Conservation (phyloP, 768 basidiomycete genomes). For the Naganishia randhawae region DNA sequence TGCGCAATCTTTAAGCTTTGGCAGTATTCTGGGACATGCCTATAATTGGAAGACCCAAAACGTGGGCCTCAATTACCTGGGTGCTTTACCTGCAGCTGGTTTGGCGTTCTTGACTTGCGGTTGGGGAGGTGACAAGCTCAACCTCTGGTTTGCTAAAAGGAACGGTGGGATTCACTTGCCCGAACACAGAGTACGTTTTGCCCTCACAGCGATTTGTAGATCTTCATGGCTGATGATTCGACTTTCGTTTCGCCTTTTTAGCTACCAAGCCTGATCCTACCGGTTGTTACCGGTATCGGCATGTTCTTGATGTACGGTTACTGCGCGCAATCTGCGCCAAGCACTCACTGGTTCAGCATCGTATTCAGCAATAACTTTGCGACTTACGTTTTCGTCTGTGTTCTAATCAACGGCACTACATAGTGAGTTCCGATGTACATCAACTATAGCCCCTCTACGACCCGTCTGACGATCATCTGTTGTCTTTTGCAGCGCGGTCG, state of each 20-base stretch:
- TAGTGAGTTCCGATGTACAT: constrained; percentile 16
- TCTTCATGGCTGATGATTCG: neutral
- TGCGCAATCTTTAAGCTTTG: constrained; percentile 17
- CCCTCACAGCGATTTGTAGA: neutral
- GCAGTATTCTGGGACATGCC: neutral
- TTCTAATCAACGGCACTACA: constrained; percentile 13
- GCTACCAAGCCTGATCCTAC: constrained; percentile 16
- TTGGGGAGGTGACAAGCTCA: constrained; percentile 27
- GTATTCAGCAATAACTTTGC: constrained; percentile 22
- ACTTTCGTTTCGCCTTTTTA: neutral
- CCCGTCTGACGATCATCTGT: neutral
- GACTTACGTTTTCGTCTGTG: constrained; percentile 19
- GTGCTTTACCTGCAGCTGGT: constrained; percentile 10
- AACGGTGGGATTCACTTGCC: constrained; percentile 23
- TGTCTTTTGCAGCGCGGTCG: constrained; percentile 6
- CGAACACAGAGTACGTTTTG: constrained; percentile 18
- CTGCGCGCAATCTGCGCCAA: constrained; percentile 8
- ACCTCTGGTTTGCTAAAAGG: constrained; percentile 20
- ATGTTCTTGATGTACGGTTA: constrained; percentile 20
- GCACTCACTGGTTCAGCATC: constrained; percentile 23
- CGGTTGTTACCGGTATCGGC: constrained; percentile 11
- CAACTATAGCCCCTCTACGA: too few species aligned
- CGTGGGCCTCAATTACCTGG: constrained; percentile 24
- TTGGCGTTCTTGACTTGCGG: constrained; percentile 16
- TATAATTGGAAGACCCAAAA: constrained; percentile 16